Percentiles rank a stretch among this genome's conserved stretches.
These are phyloP conservation scores for Datura wrightii DNA, from an alignment of 257 asterid genomes.

Conservation along the genomic window DNA sequence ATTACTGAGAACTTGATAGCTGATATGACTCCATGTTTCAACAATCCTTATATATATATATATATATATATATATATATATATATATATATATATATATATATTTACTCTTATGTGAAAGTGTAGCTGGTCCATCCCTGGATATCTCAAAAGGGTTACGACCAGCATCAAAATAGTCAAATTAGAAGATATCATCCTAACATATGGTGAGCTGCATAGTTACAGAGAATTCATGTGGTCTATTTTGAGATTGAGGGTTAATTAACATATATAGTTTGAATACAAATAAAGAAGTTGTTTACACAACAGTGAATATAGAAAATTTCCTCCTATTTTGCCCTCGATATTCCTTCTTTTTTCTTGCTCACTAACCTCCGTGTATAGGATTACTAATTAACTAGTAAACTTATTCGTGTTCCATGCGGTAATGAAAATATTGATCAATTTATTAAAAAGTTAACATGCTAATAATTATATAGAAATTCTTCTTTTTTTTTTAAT, in stretches of 20 bases:
- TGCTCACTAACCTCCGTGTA: neutral
- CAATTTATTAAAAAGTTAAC: too few species aligned
- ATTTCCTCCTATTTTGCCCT: neutral
- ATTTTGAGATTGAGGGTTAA: neutral
- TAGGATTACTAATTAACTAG: neutral
- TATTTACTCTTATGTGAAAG: neutral
- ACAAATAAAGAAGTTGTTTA: neutral
- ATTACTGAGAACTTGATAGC: neutral
- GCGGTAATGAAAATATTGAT: too few species aligned
- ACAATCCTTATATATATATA: neutral
- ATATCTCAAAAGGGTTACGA: conserved; percentile 4
- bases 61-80: neutral
- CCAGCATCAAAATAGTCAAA: conserved; percentile 11
- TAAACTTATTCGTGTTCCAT: too few species aligned
- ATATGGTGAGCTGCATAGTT: conserved; percentile 5
- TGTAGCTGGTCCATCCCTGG: conserved; percentile 14
- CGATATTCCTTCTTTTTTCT: neutral
- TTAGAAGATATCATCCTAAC: neutral
- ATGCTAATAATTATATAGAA: too few species aligned
- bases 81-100: neutral
- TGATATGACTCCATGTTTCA: neutral
- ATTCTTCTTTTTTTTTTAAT: too few species aligned
- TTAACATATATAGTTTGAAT: neutral
- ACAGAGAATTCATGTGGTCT: neutral
- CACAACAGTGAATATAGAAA: neutral